These are phyloP conservation scores for Ogataea henricii DNA, from an alignment of 805 yeast genomes.

Conservation along the genomic window DNA sequence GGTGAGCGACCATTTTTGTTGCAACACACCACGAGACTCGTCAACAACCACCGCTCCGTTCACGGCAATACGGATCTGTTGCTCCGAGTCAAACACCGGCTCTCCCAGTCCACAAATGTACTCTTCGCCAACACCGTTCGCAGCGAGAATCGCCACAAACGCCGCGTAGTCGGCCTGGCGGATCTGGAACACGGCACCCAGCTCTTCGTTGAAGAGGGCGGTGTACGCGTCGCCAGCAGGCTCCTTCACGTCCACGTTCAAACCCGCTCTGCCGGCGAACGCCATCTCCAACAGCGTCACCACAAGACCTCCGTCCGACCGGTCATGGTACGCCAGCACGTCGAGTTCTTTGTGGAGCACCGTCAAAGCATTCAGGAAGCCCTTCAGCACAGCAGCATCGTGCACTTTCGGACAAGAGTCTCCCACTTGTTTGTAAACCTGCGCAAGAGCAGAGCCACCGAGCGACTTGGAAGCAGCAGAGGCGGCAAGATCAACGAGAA, in stretches of 20 bases:
- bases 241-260: conserved; percentile 53
- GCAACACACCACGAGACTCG: conserved; percentile 68
- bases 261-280: conserved; percentile 90
- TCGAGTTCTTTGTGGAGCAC: conserved; percentile 66
- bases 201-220: conserved; percentile 84
- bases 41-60: conserved; percentile 49
- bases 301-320: conserved; percentile 94
- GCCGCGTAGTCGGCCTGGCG: conserved; percentile 49
- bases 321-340: conserved; percentile 90
- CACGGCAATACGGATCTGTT: conserved; percentile 46
- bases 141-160: conserved; percentile 57
- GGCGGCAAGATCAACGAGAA: conserved; percentile 77
- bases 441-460: conserved; percentile 95
- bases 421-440: conserved; percentile 89
- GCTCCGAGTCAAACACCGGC: conserved; percentile 56
- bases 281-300: conserved; percentile 93
- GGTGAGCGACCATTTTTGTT: conserved; percentile 83
- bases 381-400: conserved; percentile 60
- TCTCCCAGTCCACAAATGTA: conserved; percentile 66
- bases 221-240: conserved; percentile 44
- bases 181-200: conserved; percentile 96
- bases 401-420: conserved; percentile 81
- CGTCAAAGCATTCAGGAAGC: conserved; percentile 67
- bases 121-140: conserved; percentile 57
- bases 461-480: conserved; percentile 50